Percentiles rank a stretch among this genome's conserved stretches.
These are phyloP conservation scores for Phanerodontia chrysosporium DNA, from an alignment of 768 basidiomycete genomes.

Conservation along the genomic window DNA sequence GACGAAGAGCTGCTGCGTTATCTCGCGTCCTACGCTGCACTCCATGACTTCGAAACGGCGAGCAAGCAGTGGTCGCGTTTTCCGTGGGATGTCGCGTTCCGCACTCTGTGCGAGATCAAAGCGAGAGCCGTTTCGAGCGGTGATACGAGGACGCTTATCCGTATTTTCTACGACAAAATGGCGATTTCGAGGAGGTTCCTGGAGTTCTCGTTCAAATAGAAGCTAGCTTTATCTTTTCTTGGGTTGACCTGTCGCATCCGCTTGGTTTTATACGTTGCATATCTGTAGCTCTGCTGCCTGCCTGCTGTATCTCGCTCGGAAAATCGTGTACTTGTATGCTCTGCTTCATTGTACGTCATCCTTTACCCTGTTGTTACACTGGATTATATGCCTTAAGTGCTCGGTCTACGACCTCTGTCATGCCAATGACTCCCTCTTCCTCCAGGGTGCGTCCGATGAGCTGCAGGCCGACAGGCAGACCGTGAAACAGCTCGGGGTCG, in stretches of 20 bases:
- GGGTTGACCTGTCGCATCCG: no score
- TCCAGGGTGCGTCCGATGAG: conserved; percentile 43
- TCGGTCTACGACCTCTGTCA: conserved; percentile 41
- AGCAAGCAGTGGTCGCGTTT: conserved; percentile 33
- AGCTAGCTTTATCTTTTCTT: no score
- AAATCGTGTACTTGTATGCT: no score
- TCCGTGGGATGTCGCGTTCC: conserved; percentile 53
- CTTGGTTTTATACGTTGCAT: no score
- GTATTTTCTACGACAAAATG: conserved; percentile 39
- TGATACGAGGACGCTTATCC: conserved; percentile 35
- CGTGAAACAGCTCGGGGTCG: conserved; percentile 40
- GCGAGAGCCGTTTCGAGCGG: conserved; percentile 33
- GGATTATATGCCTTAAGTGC: conserved; percentile 26
- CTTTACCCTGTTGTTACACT: neutral
- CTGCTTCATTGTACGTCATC: no score
- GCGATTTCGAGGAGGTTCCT: conserved; percentile 1
- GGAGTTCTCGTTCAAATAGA: no score
- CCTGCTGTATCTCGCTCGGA: no score
- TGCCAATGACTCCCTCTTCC: conserved; percentile 48
- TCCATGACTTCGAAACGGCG: conserved; percentile 27
- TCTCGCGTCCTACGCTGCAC: conserved; percentile 51
- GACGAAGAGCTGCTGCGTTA: conserved; percentile 32
- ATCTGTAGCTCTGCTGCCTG: neutral
- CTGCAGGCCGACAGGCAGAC: conserved; percentile 46
- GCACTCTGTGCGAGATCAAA: conserved; percentile 51